Evolutionary conservation across 129 eudicot species (phyloP).

Genomic region (Logfia minima): DNA sequence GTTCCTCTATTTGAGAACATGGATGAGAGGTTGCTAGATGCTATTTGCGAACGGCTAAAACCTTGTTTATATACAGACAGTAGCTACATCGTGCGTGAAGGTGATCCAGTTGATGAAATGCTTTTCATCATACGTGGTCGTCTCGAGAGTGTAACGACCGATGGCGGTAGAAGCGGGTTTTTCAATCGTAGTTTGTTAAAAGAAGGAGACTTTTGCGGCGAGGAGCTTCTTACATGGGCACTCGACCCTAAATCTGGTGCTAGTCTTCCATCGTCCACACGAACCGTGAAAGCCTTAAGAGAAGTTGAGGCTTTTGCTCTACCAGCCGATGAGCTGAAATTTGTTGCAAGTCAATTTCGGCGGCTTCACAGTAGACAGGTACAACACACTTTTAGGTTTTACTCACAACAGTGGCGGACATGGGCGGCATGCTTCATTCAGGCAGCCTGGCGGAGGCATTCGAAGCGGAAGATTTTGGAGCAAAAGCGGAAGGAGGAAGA

Average conservation of each 20-base stretch:
- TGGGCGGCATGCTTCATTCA: slow-evolving; percentile 97
- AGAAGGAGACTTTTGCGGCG: slow-evolving; percentile 95
- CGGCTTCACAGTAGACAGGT: slow-evolving; percentile 95
- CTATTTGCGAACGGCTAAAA: slow-evolving; percentile 90
- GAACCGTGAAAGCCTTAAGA: slow-evolving; percentile 78
- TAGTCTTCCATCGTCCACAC: slow-evolving; percentile 83
- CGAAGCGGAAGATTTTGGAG: slow-evolving; percentile 69
- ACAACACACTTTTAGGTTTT: slow-evolving; percentile 89
- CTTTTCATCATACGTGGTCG: slow-evolving; percentile 96
- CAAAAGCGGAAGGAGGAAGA: slow-evolving; percentile 68
- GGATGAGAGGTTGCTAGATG: slow-evolving; percentile 91
- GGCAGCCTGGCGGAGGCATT: slow-evolving; percentile 90
- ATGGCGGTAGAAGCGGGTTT: slow-evolving; percentile 92
- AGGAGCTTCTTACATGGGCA: slow-evolving; percentile 99
- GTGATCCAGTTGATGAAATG: slow-evolving; percentile 97
- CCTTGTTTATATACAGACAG: slow-evolving; percentile 83
- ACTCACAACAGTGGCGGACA: slow-evolving; percentile 91
- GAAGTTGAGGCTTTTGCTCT: slow-evolving; percentile 95
- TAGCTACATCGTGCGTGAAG: slow-evolving; percentile 86
- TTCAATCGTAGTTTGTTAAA: slow-evolving; percentile 78
- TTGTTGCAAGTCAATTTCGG: slow-evolving; percentile 86
- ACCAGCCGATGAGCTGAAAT: slow-evolving; percentile 83
- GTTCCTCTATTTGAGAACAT: slow-evolving; percentile 93
- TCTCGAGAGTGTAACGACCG: slow-evolving; percentile 86
- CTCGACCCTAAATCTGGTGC: slow-evolving; percentile 81